Conservation (phyloP, 2,329 filamentous ascomycete genomes). For the Mariannaea sp. region DNA sequence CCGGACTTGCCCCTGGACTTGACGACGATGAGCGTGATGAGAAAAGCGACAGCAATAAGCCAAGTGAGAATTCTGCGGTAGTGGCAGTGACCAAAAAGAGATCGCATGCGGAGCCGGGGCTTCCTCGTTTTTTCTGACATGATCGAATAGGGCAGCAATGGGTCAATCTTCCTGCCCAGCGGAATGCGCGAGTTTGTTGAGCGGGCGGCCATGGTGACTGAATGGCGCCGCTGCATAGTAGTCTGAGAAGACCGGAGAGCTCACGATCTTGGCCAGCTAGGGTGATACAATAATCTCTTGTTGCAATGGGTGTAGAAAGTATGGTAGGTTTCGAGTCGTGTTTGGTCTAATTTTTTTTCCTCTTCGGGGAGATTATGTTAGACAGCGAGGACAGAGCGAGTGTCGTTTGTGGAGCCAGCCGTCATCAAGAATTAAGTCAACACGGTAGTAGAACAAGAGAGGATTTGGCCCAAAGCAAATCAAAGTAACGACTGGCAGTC, state of each 20-base stretch:
- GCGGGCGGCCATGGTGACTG: slow-evolving; percentile 44
- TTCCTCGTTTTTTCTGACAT: slow-evolving; percentile 42
- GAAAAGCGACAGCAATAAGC: slow-evolving; percentile 48
- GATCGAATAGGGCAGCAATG: slow-evolving; percentile 42
- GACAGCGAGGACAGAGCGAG: slow-evolving; percentile 27
- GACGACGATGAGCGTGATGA: slow-evolving; percentile 50
- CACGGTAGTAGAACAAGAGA: slow-evolving; percentile 19
- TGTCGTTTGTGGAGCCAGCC: slow-evolving; percentile 35
- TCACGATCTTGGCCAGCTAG: slow-evolving; percentile 24
- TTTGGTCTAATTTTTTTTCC: not conserved
- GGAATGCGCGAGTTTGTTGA: slow-evolving; percentile 42
- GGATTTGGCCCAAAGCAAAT: slow-evolving; percentile 30
- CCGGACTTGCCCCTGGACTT: slow-evolving; percentile 40
- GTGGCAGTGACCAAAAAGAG: slow-evolving; percentile 56
- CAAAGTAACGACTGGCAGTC: slow-evolving; percentile 40
- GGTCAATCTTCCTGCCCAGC: slow-evolving; percentile 40
- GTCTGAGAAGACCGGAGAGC: slow-evolving; percentile 27
- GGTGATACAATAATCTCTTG: slow-evolving; percentile 7
- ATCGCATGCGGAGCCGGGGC: slow-evolving; percentile 47
- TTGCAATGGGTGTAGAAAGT: slow-evolving; percentile 17
- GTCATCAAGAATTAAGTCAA: slow-evolving; percentile 35
- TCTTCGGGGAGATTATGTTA: slow-evolving; percentile 25
- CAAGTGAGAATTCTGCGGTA: slow-evolving; percentile 59
- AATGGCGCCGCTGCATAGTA: slow-evolving; percentile 40
- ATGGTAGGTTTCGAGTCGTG: slow-evolving; percentile 17